Percentiles rank a stretch among this genome's conserved stretches.
These are phyloP conservation scores for Neonectria faginata DNA, from an alignment of 2,329 filamentous ascomycete species.

Conservation along the genomic window DNA sequence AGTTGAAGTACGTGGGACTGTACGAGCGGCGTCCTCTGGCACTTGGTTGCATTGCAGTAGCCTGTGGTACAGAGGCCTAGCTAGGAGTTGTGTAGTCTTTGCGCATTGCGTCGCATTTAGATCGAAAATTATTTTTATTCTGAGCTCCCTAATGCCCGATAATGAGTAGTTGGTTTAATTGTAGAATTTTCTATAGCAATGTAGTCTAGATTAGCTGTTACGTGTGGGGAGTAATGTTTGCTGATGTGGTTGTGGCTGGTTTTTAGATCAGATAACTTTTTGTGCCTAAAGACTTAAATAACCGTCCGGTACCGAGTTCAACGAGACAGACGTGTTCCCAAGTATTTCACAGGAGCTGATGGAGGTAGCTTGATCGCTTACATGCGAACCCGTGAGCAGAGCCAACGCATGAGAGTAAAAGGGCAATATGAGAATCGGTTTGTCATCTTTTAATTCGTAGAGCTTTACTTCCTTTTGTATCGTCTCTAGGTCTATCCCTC, in stretches of 20 bases:
- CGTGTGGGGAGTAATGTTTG: too few relatives aligned
- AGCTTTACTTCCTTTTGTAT: conserved; percentile 18
- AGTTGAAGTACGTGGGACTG: background rate
- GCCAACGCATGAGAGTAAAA: background rate
- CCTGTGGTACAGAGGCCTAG: too few relatives aligned
- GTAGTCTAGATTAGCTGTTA: too few relatives aligned
- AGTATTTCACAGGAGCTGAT: background rate
- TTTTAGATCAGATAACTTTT: too few relatives aligned
- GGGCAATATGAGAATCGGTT: background rate
- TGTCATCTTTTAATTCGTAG: conserved; percentile 19
- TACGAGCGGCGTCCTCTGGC: background rate
- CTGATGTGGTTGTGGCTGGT: too few relatives aligned
- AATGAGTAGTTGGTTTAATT: too few relatives aligned
- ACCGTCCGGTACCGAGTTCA: too few relatives aligned
- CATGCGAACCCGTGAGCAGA: background rate
- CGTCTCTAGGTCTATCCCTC: conserved; percentile 26
- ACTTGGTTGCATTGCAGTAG: background rate
- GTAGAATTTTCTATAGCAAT: too few relatives aligned
- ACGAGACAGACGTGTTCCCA: background rate
- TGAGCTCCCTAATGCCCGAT: too few relatives aligned
- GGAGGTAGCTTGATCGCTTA: background rate
- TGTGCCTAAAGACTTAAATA: too few relatives aligned
- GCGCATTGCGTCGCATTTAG: too few relatives aligned
- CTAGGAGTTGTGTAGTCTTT: background rate
- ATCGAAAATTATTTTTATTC: too few relatives aligned